Conservation (phyloP, 1,139 yeast species). For the Geotrichum carabidarum region DNA sequence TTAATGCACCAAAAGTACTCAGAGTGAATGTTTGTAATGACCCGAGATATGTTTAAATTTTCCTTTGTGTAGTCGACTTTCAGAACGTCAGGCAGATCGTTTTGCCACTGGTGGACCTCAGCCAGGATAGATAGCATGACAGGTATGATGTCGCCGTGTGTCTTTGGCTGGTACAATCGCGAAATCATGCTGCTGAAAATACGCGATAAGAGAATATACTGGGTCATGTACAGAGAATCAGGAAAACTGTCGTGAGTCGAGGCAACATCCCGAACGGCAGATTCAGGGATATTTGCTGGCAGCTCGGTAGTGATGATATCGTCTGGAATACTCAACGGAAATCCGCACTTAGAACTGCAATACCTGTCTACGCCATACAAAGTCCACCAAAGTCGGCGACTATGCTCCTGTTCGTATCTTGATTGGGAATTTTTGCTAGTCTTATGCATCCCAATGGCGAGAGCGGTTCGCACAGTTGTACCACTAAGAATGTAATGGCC, state of each 20-base stretch:
- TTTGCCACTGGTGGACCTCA: conserved; percentile 66
- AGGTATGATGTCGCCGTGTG: conserved; percentile 58
- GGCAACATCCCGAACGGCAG: conserved; percentile 6
- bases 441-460: conserved; percentile 69
- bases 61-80: conserved; percentile 58
- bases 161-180: conserved; percentile 65
- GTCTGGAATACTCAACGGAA: conserved; percentile 73
- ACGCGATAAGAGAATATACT: conserved; percentile 75
- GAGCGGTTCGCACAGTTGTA: conserved; percentile 66
- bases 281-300: conserved; percentile 46
- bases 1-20: conserved; percentile 85
- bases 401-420: conserved; percentile 48
- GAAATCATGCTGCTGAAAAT: conserved; percentile 71
- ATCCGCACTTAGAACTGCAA: conserved; percentile 79
- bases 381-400: conserved; percentile 87
- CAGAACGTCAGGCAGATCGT: conserved; percentile 56
- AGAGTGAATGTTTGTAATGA: conserved; percentile 73
- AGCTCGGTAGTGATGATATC: conserved; percentile 65
- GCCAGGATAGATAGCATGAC: conserved; percentile 68
- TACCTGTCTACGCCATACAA: conserved; percentile 84
- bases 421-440: conserved; percentile 39
- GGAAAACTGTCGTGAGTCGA: conserved; percentile 55
- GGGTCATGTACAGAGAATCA: conserved; percentile 71
- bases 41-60: conserved; percentile 50
- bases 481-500: conserved; percentile 82